phyloP scores from a whole-genome alignment of 140 eudicot species.

The Ambrosia hybrid region DNA sequence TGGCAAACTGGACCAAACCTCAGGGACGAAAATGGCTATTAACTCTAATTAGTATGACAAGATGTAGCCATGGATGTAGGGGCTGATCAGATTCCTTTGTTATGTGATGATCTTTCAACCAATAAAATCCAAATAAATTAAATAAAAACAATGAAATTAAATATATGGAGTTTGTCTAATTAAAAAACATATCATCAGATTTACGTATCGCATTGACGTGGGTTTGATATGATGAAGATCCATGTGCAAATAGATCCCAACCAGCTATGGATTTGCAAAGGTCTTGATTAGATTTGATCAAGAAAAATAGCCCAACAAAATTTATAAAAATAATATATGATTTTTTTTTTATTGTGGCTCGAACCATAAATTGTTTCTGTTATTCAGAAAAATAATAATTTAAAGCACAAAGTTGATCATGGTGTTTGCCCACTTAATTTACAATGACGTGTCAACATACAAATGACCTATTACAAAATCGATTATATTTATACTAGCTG shows the following conservation, averaged over 20 bases:
- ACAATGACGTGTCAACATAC: background rate
- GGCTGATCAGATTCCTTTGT: conserved; percentile 35
- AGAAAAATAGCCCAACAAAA: background rate
- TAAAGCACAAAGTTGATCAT: background rate
- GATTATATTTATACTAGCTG: too few relatives aligned
- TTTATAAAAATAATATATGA: background rate
- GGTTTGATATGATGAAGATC: conserved; percentile 51
- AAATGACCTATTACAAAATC: background rate
- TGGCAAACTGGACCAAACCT: too few relatives aligned
- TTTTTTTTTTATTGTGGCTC: background rate
- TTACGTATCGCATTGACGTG: conserved; percentile 46
- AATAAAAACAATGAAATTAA: conserved; percentile 10
- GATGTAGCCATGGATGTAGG: conserved; percentile 16
- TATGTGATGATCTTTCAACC: conserved; percentile 25
- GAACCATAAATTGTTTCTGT: background rate
- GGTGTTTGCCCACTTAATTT: background rate
- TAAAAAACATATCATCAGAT: conserved; percentile 39
- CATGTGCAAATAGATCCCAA: conserved; percentile 50
- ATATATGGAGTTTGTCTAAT: conserved; percentile 21
- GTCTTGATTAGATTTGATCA: conserved; percentile 28
- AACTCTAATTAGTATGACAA: conserved; percentile 11
- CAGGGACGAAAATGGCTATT: too few relatives aligned
- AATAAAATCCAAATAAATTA: conserved; percentile 23
- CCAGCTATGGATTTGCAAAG: conserved; percentile 42
- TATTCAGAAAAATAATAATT: too few relatives aligned